Evolutionary conservation across 352 stramenopile genomes (phyloP), one percentile per base, ranked within the genome.

Genomic region (Globisporangium alternatum): DNA sequence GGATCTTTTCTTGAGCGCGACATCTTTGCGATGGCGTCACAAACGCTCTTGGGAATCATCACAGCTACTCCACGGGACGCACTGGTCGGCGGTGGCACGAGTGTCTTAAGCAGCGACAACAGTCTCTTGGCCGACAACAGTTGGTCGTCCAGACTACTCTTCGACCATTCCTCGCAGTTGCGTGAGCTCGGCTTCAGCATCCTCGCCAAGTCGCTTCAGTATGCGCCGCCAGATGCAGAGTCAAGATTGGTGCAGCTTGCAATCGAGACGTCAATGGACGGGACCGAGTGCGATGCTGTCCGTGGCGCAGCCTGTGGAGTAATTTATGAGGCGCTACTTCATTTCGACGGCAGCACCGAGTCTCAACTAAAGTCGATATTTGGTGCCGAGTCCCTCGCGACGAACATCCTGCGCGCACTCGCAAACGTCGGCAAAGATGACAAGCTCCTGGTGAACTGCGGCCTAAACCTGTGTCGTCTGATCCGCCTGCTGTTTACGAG

Each of bases 61-160:
- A 25, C 10, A n/a, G 60, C 43, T 1, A 68, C 76, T 51, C 70
- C 76, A 15, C 62, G 49, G 5, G 56, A 70, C 21, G 55, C 56
- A 2, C 56, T 84, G 13, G 21, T 75, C 4, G 33, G 62, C 3
- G 67, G 61, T 3, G 54, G 62, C 45, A 70, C 64, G 8, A 49
- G 61, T 37, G 17, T 81, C 47, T 45, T 77, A 25, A 73, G 76
- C 51, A 78, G 68, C 7, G 76, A 84, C 55, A 72, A 67, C 35
- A 62, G 7, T 3, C 62, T 83, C 2, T 31, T 83, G 51, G 31
- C 78, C n/a, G 72, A 83, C 37, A 68, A 69, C n/a, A 75, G 63
- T 8, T 91, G 80, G 80, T 70, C 67, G 15, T 80, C 80, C 21
- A 65, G 82, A 13, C 71, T 89, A 33, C 56, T 91, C 9, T 89